Evolutionary conservation across 2,329 filamentous ascomycete genomes (phyloP).

Genomic region (Calonectria hongkongensis): DNA sequence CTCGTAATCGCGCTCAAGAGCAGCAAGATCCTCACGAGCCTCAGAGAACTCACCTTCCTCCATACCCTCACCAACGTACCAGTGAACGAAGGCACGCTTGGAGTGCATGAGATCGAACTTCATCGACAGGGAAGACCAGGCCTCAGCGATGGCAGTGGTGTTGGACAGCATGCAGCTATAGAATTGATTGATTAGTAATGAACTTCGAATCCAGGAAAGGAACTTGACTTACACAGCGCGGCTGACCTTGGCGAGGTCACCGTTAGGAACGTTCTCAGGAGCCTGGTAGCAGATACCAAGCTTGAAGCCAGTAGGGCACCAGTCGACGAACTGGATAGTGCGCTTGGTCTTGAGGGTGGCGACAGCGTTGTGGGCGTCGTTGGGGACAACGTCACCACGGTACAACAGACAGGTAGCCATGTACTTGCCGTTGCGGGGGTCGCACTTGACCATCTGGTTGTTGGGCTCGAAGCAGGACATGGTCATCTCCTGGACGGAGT

Average conservation of each 20-base stretch:
- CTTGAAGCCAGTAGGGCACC: constrained; percentile 99
- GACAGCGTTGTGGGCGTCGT: constrained; percentile 94
- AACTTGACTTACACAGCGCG: constrained; percentile 88
- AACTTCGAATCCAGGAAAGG: not conserved
- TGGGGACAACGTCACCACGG: constrained; percentile 97
- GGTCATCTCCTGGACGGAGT: constrained; percentile 98
- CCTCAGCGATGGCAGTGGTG: constrained; percentile 98
- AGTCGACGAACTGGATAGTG: constrained; percentile 99
- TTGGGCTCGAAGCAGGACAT: constrained; percentile 99
- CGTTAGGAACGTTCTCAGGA: constrained; percentile 95
- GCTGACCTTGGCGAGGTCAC: constrained; percentile 97
- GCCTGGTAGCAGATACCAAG: constrained; percentile 99
- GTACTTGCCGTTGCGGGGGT: constrained; percentile 99
- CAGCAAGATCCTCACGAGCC: constrained; percentile 98
- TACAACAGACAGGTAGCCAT: constrained; percentile 99
- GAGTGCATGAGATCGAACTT: constrained; percentile 99
- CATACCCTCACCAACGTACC: constrained; percentile 99
- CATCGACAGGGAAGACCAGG: constrained; percentile 95
- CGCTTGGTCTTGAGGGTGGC: constrained; percentile 99
- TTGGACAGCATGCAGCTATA: constrained; percentile 96
- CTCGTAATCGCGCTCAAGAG: constrained; percentile 98
- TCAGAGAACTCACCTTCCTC: constrained; percentile 99
- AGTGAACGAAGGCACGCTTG: constrained; percentile 99
- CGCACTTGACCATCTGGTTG: constrained; percentile 99
- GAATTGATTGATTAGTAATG: constrained; percentile 15